phyloP scores from a whole-genome alignment of 441 rosid species.

The Daphne laureola region DNA sequence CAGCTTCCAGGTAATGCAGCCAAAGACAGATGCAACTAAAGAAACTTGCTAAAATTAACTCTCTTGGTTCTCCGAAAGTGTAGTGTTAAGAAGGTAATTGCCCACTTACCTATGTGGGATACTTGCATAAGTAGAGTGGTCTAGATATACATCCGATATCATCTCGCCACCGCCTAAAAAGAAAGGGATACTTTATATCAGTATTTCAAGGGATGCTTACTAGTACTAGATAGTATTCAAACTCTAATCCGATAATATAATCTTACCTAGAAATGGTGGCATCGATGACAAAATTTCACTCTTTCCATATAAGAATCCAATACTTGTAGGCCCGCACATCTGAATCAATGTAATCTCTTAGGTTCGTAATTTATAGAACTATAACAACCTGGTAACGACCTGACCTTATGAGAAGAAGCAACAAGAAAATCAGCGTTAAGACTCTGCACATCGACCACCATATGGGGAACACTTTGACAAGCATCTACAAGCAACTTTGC shows the following conservation, averaged over 20 bases:
- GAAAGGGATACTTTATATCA: constrained; percentile 3
- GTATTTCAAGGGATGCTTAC: constrained; percentile 9
- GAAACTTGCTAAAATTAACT: background rate
- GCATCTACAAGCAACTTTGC: constrained; percentile 93
- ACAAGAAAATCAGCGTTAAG: constrained; percentile 87
- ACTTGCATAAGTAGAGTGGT: constrained; percentile 90
- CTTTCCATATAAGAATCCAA: constrained; percentile 91
- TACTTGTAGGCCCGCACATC: constrained; percentile 99
- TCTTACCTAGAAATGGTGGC: constrained; percentile 96
- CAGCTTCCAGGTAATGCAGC: background rate
- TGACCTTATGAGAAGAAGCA: constrained; percentile 98
- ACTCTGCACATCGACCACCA: constrained; percentile 77
- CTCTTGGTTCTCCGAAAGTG: constrained; percentile 5
- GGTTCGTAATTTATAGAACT: constrained; percentile 25
- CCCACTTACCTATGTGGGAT: constrained; percentile 80
- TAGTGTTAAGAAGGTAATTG: constrained; percentile 3
- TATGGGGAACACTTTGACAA: constrained; percentile 97
- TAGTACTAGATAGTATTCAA: constrained; percentile 4
- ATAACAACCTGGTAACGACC: constrained; percentile 24
- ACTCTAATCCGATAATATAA: background rate
- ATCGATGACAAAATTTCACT: constrained; percentile 57
- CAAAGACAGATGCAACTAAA: constrained; percentile 1
- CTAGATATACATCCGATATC: constrained; percentile 91
- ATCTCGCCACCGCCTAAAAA: constrained; percentile 91
- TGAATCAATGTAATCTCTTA: constrained; percentile 77